These are phyloP conservation scores for Metschnikowia hibisci DNA, from an alignment of 805 yeast genomes.

Conservation along the genomic window DNA sequence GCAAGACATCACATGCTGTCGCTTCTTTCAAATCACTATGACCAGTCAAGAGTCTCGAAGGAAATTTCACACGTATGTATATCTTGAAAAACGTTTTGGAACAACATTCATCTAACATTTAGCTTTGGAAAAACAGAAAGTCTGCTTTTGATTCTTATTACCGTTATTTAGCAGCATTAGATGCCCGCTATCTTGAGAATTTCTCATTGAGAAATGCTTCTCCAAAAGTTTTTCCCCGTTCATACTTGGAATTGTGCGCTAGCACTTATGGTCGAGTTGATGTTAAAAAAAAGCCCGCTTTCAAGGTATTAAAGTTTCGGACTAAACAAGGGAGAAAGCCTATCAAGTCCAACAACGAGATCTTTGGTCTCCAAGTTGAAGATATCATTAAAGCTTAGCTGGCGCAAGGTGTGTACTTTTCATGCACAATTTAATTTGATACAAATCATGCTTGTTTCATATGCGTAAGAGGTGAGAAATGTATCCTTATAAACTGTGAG, in stretches of 20 bases:
- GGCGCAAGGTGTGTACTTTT: not conserved
- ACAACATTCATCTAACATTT: not conserved
- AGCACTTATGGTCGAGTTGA: not conserved
- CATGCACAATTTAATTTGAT: not conserved
- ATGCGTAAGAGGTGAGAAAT: not conserved
- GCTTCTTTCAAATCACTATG: not conserved
- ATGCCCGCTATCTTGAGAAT: slow-evolving; percentile 2
- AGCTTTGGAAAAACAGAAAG: slow-evolving; percentile 5
- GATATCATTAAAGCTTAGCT: not conserved
- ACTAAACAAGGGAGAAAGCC: not conserved
- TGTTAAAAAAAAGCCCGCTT: not conserved
- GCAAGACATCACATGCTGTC: slow-evolving; percentile 6
- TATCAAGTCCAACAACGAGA: not conserved
- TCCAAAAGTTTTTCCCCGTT: not conserved
- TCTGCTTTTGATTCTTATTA: slow-evolving; percentile 1
- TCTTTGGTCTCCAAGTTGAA: not conserved
- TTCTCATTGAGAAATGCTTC: not conserved
- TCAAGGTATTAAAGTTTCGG: slow-evolving; percentile 2
- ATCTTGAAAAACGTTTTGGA: not conserved
- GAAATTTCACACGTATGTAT: slow-evolving; percentile 1
- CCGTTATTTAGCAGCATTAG: not conserved
- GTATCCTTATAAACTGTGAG: not conserved
- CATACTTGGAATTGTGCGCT: not conserved
- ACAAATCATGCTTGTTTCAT: not conserved
- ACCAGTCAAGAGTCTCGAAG: slow-evolving; percentile 1